These are phyloP conservation scores for Spathaspora passalidarum DNA, from an alignment of 805 yeast genomes.

Conservation along the genomic window DNA sequence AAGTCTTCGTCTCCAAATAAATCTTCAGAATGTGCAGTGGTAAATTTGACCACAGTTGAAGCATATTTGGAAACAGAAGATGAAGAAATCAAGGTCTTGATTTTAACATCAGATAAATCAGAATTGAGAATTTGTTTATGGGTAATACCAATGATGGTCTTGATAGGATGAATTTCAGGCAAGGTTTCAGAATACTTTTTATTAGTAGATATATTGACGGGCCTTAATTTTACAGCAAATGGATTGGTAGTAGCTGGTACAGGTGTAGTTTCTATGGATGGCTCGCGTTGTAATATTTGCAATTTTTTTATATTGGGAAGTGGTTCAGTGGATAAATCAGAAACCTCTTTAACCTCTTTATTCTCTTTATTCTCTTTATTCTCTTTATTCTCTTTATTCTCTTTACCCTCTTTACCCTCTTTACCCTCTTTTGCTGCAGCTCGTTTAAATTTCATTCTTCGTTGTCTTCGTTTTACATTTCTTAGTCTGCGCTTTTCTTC, in stretches of 20 bases:
- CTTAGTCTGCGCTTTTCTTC: constrained; percentile 12
- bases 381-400: no score
- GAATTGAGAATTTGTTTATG: constrained; percentile 32
- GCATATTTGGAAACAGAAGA: constrained; percentile 29
- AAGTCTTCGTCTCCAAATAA: constrained; percentile 20
- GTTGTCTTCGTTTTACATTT: constrained; percentile 16
- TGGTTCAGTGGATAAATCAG: background rate
- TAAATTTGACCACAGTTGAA: constrained; percentile 23
- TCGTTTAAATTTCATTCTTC: constrained; percentile 12
- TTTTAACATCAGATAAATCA: constrained; percentile 33
- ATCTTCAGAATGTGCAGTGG: constrained; percentile 19
- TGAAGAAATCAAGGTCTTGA: constrained; percentile 33
- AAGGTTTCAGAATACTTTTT: constrained; percentile 23
- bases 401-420: no score
- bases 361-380: no score
- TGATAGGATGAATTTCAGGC: constrained; percentile 30
- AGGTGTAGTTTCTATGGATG: background rate
- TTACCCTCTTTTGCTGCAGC: background rate
- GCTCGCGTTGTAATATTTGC: background rate
- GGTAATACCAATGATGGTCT: constrained; percentile 36
- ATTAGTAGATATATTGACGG: constrained; percentile 17
- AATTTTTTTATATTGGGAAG: background rate
- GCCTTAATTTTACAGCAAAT: constrained; percentile 23
- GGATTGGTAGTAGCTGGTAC: constrained; percentile 11
- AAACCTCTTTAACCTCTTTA: no score